Evolutionary conservation across 2,329 filamentous ascomycete species (phyloP), one percentile per base, ranked within the genome.

Genomic region (Penicillium sp.): DNA sequence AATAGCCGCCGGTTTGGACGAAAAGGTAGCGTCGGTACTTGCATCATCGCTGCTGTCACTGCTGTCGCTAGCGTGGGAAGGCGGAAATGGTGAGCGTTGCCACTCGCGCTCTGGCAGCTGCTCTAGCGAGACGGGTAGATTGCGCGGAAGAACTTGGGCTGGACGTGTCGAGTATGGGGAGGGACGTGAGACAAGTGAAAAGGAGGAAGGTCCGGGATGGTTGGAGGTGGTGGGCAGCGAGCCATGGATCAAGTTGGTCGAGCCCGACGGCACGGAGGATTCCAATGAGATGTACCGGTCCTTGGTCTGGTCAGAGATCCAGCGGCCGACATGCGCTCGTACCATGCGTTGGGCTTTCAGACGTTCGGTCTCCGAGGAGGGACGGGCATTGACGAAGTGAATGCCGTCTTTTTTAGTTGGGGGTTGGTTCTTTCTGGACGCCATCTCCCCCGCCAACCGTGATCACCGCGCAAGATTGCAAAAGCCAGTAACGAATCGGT

Each of bases 281-380:
- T 37, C 23, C 14, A 45, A 43, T 8, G 37, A 28, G 28, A 32
- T 47, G 6, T 47, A 41, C 32, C 55, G 55, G 18, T 58, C 56
- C 41, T 55, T 61, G 20, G 57, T 60, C 35, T 62, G 59, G 13
- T 57, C 55, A 35, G 59, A 62, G 30, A 61, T 61, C 59, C 57
- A 61, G 45, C 53, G 50, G n/a, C 59, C 59, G 9, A 62, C 59
- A 37, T 62, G 59, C 6, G 58, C 57, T 30, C 58, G 54, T n/a
- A 62, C 59, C 30, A 56, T 26, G 10, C 52, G 54, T 31, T 59
- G 55, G 3, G 56, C 55, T 27, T 44, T 50, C 12, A 52, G 15
- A 27, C 50, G 50, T 30, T 62, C 59, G 0, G 35, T 44, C 14
- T 62, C 57, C 2, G 57, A 54, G 11, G 56, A 27, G 3, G 59